These are phyloP conservation scores for Coelastrella sp. DNA, from an alignment of 139 green algal genomes.

Conservation along the genomic window DNA sequence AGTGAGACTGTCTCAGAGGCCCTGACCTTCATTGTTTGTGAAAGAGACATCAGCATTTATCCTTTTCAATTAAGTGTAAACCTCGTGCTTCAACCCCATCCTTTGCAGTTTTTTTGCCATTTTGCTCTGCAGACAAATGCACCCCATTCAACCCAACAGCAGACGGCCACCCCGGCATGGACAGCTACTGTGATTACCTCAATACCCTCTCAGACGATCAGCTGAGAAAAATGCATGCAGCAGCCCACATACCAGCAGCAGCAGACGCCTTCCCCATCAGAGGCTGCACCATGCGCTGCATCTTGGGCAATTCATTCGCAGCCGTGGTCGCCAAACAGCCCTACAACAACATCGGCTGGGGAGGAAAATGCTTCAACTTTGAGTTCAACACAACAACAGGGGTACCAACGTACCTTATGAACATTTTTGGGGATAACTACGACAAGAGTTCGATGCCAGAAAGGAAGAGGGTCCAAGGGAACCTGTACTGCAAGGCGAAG, in stretches of 20 bases:
- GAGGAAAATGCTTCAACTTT: slow-evolving; percentile 10
- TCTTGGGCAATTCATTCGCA: neutral
- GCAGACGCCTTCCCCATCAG: neutral
- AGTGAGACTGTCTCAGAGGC: no score
- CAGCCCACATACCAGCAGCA: neutral
- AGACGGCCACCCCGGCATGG: neutral
- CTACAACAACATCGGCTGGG: slow-evolving; percentile 18
- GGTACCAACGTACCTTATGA: neutral
- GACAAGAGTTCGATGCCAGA: neutral
- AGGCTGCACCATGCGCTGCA: neutral
- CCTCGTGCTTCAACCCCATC: no score
- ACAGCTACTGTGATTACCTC: neutral
- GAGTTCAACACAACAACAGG: neutral
- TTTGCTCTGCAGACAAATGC: neutral
- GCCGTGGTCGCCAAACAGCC: neutral
- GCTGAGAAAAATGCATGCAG: neutral
- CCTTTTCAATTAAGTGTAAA: no score
- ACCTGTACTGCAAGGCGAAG: neutral
- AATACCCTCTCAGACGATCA: neutral
- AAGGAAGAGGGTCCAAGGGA: neutral
- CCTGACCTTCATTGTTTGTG: no score
- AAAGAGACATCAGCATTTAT: no score
- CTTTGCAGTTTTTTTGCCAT: no score
- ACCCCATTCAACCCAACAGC: neutral
- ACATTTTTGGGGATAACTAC: neutral